These are phyloP conservation scores for Phoenix dactylifera DNA, from an alignment of 176 grass and related monocot genomes.

Conservation along the genomic window DNA sequence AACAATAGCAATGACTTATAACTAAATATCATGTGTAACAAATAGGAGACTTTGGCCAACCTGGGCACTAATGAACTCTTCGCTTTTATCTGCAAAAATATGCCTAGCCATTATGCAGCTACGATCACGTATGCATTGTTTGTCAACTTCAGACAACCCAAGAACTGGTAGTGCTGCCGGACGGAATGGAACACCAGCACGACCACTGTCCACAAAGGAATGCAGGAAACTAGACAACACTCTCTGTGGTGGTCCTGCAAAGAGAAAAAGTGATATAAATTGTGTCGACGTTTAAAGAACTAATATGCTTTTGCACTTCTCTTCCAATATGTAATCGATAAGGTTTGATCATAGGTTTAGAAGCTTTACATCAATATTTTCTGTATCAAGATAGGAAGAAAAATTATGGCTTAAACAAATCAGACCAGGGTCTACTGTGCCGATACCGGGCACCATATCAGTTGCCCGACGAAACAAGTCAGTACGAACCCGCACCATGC, in stretches of 20 bases:
- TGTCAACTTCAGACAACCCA: conserved; percentile 94
- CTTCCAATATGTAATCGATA: too few relatives aligned
- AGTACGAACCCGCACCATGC: too few relatives aligned
- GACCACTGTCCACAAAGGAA: conserved; percentile 81
- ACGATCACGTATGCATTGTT: conserved; percentile 87
- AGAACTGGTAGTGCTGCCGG: conserved; percentile 80
- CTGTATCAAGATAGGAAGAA: too few relatives aligned
- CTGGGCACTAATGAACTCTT: conserved; percentile 96
- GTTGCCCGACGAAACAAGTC: too few relatives aligned
- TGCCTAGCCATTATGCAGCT: conserved; percentile 98
- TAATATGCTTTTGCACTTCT: too few relatives aligned
- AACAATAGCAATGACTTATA: too few relatives aligned
- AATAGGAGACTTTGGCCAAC: conserved; percentile 7
- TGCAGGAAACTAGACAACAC: conserved; percentile 76
- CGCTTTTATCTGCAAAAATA: conserved; percentile 87
- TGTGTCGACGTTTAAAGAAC: too few relatives aligned
- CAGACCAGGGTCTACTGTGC: too few relatives aligned
- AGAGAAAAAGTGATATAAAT: conserved; percentile 5
- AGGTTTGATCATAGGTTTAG: too few relatives aligned
- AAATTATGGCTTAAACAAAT: too few relatives aligned
- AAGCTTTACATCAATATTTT: too few relatives aligned
- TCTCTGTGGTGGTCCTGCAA: conserved; percentile 87
- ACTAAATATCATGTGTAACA: background rate
- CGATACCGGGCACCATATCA: too few relatives aligned
- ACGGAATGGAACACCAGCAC: conserved; percentile 80